Conservation (phyloP, 1,284 basidiomycete genomes). For the Ustilago vetiveriae region DNA sequence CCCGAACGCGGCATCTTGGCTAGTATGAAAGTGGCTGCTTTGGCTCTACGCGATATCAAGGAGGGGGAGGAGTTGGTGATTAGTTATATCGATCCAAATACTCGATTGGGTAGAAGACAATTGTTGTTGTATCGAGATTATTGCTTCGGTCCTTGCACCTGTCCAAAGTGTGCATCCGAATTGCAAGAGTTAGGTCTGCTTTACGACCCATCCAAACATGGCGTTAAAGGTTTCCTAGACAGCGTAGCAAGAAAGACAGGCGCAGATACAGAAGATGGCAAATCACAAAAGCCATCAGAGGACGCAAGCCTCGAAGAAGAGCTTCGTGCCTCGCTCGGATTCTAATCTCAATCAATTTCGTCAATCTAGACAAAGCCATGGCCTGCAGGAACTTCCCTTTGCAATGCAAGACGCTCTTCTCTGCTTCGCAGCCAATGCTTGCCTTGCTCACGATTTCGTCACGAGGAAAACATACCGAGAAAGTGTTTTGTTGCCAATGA, state of each 20-base stretch:
- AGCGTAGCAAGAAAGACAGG: constrained; percentile 20
- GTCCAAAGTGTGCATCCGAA: constrained; percentile 72
- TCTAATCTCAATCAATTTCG: constrained; percentile 29
- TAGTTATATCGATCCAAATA: constrained; percentile 79
- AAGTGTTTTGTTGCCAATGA: too few species aligned
- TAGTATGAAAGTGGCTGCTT: constrained; percentile 76
- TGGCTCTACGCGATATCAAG: constrained; percentile 76
- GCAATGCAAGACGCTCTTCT: neutral
- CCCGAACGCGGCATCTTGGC: constrained; percentile 72
- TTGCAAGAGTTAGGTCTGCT: constrained; percentile 63
- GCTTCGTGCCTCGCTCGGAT: constrained; percentile 52
- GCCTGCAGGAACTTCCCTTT: neutral
- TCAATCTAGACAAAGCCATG: too few species aligned
- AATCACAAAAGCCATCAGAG: neutral
- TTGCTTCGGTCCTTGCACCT: constrained; percentile 72
- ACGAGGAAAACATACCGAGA: too few species aligned
- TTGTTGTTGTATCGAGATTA: constrained; percentile 71
- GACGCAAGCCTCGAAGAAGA: constrained; percentile 50
- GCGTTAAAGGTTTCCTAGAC: constrained; percentile 27
- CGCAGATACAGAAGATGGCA: neutral
- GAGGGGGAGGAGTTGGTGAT: constrained; percentile 77
- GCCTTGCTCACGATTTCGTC: too few species aligned
- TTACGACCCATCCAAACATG: constrained; percentile 19
- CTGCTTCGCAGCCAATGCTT: too few species aligned
- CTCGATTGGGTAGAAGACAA: constrained; percentile 72